phyloP scores from a whole-genome alignment of 2,329 filamentous ascomycete genomes.

The Aspergillus pseudoterreus region DNA sequence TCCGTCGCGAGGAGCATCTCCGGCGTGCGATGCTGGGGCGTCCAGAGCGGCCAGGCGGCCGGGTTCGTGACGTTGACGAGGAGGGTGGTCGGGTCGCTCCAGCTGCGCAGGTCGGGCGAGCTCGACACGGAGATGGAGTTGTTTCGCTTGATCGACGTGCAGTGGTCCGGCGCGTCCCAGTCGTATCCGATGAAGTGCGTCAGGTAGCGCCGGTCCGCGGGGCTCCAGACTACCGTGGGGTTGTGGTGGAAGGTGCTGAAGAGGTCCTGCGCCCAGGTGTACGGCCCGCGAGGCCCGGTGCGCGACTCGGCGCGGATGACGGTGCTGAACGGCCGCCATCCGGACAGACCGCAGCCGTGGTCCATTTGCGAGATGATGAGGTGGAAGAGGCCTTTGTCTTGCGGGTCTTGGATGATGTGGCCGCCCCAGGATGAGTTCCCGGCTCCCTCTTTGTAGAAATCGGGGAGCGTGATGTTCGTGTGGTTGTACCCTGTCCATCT shows the following conservation, averaged over 20 bases:
- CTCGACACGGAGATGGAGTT: slow-evolving; percentile 13
- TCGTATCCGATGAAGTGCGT: slow-evolving; percentile 45
- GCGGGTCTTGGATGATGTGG: slow-evolving; percentile 43
- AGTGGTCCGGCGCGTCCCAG: slow-evolving; percentile 21
- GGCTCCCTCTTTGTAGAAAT: slow-evolving; percentile 14
- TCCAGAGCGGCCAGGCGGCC: slow-evolving; percentile 11
- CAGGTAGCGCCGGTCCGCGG: slow-evolving; percentile 42
- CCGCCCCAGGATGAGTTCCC: slow-evolving; percentile 49
- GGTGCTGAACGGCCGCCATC: slow-evolving; percentile 47
- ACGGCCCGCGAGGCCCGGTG: slow-evolving; percentile 44
- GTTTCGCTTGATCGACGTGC: slow-evolving; percentile 9
- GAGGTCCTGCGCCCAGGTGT: slow-evolving; percentile 40
- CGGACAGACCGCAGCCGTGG: slow-evolving; percentile 44
- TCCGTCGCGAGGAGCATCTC: slow-evolving; percentile 6
- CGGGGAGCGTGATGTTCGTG: slow-evolving; percentile 22
- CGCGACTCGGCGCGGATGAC: slow-evolving; percentile 46
- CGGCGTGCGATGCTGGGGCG: not conserved
- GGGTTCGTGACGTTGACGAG: slow-evolving; percentile 8
- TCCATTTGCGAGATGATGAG: slow-evolving; percentile 46
- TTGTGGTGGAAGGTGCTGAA: slow-evolving; percentile 47
- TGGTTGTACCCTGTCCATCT: slow-evolving; percentile 46
- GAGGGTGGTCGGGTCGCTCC: not conserved
- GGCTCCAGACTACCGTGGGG: slow-evolving; percentile 44
- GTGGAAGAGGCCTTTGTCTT: slow-evolving; percentile 39
- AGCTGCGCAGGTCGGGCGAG: slow-evolving; percentile 2